Base-by-base conservation (phyloP, 306 rosid genomes). In the Castanea sativa region DNA sequence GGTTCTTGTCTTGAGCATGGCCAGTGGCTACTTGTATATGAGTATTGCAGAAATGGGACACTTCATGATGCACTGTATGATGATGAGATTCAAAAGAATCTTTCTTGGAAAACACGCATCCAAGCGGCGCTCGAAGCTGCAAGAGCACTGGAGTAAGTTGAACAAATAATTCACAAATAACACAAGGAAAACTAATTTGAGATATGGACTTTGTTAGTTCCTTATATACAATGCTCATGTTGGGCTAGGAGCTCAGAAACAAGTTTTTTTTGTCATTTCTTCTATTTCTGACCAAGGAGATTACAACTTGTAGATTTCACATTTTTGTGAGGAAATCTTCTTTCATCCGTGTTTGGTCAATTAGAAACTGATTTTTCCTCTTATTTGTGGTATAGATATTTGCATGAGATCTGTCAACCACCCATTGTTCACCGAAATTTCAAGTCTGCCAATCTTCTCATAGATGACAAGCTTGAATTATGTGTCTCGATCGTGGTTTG, bases 1-100 rank as follows among this genome's bases (percentile, higher is more conserved):
- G 98, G 97, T 56, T 94, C 90, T 85, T 92, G 97, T 80, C 79
- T 86, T 18, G 98, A 94, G 88, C 82, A 90, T 80, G 85, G 81
- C 65, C 95, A 94, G 69, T 84, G 75, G 16, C 81, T 90, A 41
- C 91, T 94, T 80, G 90, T 85, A 71, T 86, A 88, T 1, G 91
- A 94, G 90, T 87, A 85, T 78, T 94, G 88, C 81, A 49, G 74
- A 71, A 88, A 92, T 59, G 91, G 96, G 77, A 83, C 97, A 32
- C 94, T 93, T 67, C 80, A 87, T 85, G 97, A 93, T 73, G 94
- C 92, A 35, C 89, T 93, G 71, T 92, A 93, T n/a, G 81, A 89
- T 74, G 85, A 86, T 49, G 93, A 88, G 74, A 80, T 82, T 76
- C 86, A 82, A 57, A 85, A 78, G 53, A 87, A 76, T 73, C 90